Base-by-base conservation (phyloP, 192 early-diverging fungal species). In the Geranomyces michiganensis region DNA sequence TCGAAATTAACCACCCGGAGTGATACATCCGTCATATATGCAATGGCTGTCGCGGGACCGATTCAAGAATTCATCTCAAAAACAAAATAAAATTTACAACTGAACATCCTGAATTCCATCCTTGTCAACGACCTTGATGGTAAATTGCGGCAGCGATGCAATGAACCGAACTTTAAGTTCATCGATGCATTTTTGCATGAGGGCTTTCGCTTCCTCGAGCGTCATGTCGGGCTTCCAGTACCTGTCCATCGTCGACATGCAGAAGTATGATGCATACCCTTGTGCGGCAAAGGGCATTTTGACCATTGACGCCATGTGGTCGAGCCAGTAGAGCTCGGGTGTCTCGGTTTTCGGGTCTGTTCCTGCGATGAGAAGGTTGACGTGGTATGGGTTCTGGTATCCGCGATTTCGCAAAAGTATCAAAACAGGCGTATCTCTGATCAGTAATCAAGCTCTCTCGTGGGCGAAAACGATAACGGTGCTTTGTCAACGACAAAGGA, bases 251-350 rank as follows among this genome's bases (percentile, higher is more conserved):
- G 94, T 87, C 33, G 94, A 92, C 78, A 89, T 85, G 72, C 88
- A 84, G 81, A 95, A 96, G 83, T 96, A 96, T n/a, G 90, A 81
- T 43, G 91, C 92, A 71, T 96, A 93, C 4, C 95, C 96, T 72
- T 99, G 96, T 48, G 92, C 90, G 21, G 90, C 94, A 82, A 88
- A 96, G 44, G 90, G 87, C 44, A 96, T 79, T 72, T 90, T 88
- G 10, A 89, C 84, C 82, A 89, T 82, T 1, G 91, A 82, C 13
- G 90, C 89, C 51, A 97, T 73, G 76, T 99, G 91, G 77, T 99
- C 96, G 68, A 96, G 87, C 94, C 95, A 94, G 82, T 91, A 96
- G 32, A 99, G 79, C 33, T 89, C 82, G 15, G 94, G 86, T 51
- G 76, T 81, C 29, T 84, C 81, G 10, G 90, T 89, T 69, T 89